Base-by-base conservation (phyloP, 1,284 basidiomycete species). In the Naganishia cerealis region DNA sequence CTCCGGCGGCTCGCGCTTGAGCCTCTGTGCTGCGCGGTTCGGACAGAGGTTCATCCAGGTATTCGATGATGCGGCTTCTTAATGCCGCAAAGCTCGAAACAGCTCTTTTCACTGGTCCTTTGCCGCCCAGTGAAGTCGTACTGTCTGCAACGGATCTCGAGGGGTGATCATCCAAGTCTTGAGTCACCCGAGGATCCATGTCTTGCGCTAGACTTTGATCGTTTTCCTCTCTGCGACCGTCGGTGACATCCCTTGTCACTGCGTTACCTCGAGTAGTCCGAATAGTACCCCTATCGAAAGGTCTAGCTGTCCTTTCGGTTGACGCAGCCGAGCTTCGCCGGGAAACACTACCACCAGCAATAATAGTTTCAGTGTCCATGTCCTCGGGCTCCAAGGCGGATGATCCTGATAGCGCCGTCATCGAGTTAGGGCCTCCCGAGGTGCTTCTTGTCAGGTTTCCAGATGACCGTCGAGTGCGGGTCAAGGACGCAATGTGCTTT, bases 281-380 rank as follows among this genome's bases (percentile, higher is more conserved):
- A 18, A 15, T 13, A 4, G 9, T 52, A 24, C 21, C 15, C 38
- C 61, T 39, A 29, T 63, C 61, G 18, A 42, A 63, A 2, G 61
- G 61, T 38, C 61, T 63, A 2, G 61, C 61, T 24, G 61, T 63
- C 12, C 61, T 50, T n/a, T 63, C 61, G 29, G 61, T 63, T 10
- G 61, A 63, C 5, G 61, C 61, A 12, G 52, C 50, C 9, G 61
- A 63, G 21, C 61, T 54, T 40, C 61, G 21, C 18, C 61, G 50
- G n/a, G 61, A 63, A 21, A 36, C 13, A 3, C 50, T 40, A 12
- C 39, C 50, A 40, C 61, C 61, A 42, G 61, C 61, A 15, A 63
- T 53, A 39, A 63, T 24, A 18, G 61, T 63, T 16, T 63, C 61
- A 9, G 50, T 43, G 39, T 63, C 61, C 21, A 63, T 13, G 15